Conservation (phyloP, 371 early-diverging fungal genomes). For the Circinella minor region DNA sequence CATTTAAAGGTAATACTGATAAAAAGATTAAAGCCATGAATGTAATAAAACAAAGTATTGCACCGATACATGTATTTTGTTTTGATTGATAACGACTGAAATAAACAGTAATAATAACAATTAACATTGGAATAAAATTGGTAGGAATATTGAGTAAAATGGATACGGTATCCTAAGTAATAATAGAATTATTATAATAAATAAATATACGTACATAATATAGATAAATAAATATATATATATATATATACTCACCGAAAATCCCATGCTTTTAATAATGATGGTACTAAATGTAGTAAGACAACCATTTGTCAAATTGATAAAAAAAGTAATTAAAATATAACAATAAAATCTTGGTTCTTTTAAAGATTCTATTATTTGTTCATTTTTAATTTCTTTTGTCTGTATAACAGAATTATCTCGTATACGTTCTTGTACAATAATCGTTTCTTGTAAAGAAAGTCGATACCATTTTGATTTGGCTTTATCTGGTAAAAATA, state of each 20-base stretch:
- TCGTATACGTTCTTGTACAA: conserved; percentile 34
- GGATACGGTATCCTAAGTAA: not conserved
- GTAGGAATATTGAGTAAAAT: conserved; percentile 26
- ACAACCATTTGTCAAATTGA: conserved; percentile 40
- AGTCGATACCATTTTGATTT: conserved; percentile 27
- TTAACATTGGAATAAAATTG: conserved; percentile 18
- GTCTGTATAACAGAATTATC: conserved; percentile 37
- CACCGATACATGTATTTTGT: conserved; percentile 22
- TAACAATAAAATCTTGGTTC: conserved; percentile 38
- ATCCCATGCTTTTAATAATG: conserved; percentile 36
- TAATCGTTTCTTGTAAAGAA: conserved; percentile 33
- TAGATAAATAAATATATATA: too few species aligned
- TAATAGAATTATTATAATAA: too few species aligned
- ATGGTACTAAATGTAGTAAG: conserved; percentile 34
- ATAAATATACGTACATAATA: not conserved
- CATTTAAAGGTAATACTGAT: conserved; percentile 21
- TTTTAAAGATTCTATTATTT: conserved; percentile 26
- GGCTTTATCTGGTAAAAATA: conserved; percentile 40
- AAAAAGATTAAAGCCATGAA: conserved; percentile 30
- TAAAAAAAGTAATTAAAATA: conserved; percentile 27
- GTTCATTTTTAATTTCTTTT: conserved; percentile 26
- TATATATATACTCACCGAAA: conserved; percentile 16
- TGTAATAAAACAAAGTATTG: conserved; percentile 15
- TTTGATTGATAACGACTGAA: conserved; percentile 17
- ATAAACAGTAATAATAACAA: conserved; percentile 17